phyloP scores from a whole-genome alignment of 805 yeast species.

The Candida adriatica region DNA sequence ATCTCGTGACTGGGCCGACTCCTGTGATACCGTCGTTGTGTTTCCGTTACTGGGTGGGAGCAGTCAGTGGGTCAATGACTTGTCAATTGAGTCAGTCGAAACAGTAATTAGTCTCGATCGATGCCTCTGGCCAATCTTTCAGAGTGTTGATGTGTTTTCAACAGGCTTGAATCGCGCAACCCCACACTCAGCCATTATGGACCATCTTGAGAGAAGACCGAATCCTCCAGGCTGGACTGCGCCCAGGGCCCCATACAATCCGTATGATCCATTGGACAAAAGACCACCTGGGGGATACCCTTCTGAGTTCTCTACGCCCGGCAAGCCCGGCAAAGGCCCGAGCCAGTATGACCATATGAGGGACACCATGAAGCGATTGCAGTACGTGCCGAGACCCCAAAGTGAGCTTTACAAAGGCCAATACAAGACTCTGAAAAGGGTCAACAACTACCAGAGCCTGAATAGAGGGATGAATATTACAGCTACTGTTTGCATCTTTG shows the following conservation, averaged over 20 bases:
- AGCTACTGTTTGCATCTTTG: slow-evolving; percentile 42
- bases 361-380: slow-evolving; percentile 65
- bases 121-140: neutral
- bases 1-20: neutral
- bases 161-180: too few relatives aligned
- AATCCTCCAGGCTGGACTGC: slow-evolving; percentile 76
- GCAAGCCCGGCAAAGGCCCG: slow-evolving; percentile 57
- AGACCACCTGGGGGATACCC: slow-evolving; percentile 86
- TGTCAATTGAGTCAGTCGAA: neutral
- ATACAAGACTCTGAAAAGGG: slow-evolving; percentile 58
- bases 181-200: too few relatives aligned
- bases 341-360: slow-evolving; percentile 61
- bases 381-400: slow-evolving; percentile 73
- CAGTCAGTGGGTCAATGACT: neutral
- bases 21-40: neutral
- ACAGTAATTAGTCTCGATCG: neutral
- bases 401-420: slow-evolving; percentile 75
- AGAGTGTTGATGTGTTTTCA: too few relatives aligned
- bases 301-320: slow-evolving; percentile 67
- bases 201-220: slow-evolving; percentile 48
- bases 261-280: slow-evolving; percentile 69
- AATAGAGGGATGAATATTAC: slow-evolving; percentile 55
- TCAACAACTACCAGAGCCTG: slow-evolving; percentile 45
- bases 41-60: too few relatives aligned
- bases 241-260: slow-evolving; percentile 57